These are phyloP conservation scores for Trichosporon faecale DNA, from an alignment of 1,284 basidiomycete genomes.

Conservation along the genomic window DNA sequence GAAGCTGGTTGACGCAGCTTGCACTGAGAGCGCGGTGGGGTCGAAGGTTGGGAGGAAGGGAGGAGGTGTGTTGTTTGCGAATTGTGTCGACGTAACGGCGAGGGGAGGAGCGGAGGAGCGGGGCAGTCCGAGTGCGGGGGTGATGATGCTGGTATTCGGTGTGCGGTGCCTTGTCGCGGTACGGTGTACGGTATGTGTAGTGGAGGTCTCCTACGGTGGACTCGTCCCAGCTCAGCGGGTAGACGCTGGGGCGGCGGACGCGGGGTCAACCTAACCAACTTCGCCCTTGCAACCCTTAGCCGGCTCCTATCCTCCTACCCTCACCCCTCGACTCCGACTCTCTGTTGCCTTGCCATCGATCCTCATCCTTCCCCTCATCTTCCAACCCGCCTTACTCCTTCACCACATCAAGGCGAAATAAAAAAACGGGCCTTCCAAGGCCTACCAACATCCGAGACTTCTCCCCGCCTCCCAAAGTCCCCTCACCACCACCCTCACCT, in stretches of 20 bases:
- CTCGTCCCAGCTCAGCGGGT: too few relatives aligned
- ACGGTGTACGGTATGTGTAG: not conserved
- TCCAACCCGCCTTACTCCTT: not conserved
- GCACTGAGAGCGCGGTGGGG: not conserved
- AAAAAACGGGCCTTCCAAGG: not conserved
- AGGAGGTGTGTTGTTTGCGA: not conserved
- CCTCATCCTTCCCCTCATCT: not conserved
- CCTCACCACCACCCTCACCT: not conserved
- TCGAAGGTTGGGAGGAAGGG: not conserved
- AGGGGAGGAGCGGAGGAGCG: not conserved
- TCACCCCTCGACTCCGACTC: not conserved
- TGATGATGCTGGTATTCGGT: not conserved
- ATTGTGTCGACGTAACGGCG: not conserved
- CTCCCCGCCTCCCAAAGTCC: not conserved
- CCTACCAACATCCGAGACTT: not conserved
- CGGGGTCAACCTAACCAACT: not conserved
- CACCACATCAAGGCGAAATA: not conserved
- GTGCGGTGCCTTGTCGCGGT: too few relatives aligned
- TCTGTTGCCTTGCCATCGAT: not conserved
- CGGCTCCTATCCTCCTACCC: not conserved
- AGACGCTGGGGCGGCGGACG: not conserved
- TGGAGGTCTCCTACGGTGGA: not conserved
- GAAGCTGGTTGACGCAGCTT: not conserved
- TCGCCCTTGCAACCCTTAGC: slow-evolving; percentile 1
- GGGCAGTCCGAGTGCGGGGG: not conserved